phyloP scores from a whole-genome alignment of 2,329 filamentous ascomycete genomes.

The Metarhizium humberi region DNA sequence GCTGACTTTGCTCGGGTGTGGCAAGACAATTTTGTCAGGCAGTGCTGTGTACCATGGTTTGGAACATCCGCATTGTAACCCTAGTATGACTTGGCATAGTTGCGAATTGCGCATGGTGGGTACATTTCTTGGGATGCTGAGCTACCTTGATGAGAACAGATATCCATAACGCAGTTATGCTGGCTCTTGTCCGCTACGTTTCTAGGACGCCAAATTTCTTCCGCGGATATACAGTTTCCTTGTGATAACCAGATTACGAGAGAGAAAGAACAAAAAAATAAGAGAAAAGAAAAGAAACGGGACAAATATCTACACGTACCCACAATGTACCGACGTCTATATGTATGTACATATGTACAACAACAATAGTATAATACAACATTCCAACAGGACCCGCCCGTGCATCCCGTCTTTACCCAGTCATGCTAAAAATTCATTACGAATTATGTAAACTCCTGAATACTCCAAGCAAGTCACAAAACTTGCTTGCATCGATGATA shows the following conservation, averaged over 20 bases:
- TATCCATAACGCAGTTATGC: too few relatives aligned
- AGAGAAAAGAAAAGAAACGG: too few relatives aligned
- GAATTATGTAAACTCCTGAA: not conserved
- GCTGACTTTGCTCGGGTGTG: not conserved
- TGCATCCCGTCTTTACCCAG: constrained; percentile 1
- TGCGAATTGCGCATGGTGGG: not conserved
- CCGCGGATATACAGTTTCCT: too few relatives aligned
- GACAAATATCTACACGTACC: not conserved
- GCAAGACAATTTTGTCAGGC: not conserved
- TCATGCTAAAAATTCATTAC: not conserved
- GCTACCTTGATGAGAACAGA: too few relatives aligned
- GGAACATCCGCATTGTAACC: not conserved
- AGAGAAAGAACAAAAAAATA: too few relatives aligned
- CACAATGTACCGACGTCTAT: not conserved
- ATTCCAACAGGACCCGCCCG: not conserved
- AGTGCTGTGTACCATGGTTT: not conserved
- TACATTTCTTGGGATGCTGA: not conserved
- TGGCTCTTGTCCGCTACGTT: too few relatives aligned
- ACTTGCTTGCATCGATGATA: not conserved
- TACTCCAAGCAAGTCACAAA: not conserved
- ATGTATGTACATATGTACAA: not conserved
- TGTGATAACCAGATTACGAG: too few relatives aligned
- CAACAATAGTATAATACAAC: not conserved
- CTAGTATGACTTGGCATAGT: not conserved
- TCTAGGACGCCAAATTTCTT: too few relatives aligned